Base-by-base conservation (phyloP, 345 rosid species). In the Mangifera indica region DNA sequence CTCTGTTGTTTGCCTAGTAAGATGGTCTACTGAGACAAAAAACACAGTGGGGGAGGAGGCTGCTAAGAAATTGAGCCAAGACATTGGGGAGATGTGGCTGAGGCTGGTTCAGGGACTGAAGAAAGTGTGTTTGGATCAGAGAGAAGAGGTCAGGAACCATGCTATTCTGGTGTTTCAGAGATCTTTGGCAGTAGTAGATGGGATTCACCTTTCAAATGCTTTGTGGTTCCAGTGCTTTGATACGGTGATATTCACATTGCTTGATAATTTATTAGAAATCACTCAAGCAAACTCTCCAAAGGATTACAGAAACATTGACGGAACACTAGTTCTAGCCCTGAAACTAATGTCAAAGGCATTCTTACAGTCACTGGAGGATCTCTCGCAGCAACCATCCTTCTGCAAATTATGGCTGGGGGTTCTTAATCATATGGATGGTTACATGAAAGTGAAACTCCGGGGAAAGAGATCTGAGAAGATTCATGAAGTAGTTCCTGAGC, bases 31-130 rank as follows among this genome's bases (percentile, higher is more conserved):
- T 49, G 91, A 88, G 79, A 83, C 91, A 1, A 84, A 78, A 72
- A 79, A 65, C 56, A 72, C 85, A 0, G 76, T 67, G 29, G 83
- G 81, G 53, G 82, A 84, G 67, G 91, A 84, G 62, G 85, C 78
- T 74, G 86, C 88, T 42, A 15, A 57, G 61, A 84, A 78, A 77
- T 78, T 90, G 62, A 77, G 76, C 65, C 84, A 85, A 69, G 88
- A 87, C 77, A 84, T 87, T 44, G 91, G 89, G 58, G 90, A 90
- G 75, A 90, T 88, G 96, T 90, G 96, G 96, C 64, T 88, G 70
- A 85, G 88, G 62, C 82, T 90, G 56, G 85, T 86, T 62, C 88
- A 87, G 69, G 88, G 82, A 63, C 75, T 90, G 72, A 84, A 79
- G 55, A 83, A 79, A 49, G 78, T 84, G 13, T 88, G 91, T 79